Evolutionary conservation across 2,329 filamentous ascomycete genomes (phyloP).

Genomic region (Rugonectria rugulosa): DNA sequence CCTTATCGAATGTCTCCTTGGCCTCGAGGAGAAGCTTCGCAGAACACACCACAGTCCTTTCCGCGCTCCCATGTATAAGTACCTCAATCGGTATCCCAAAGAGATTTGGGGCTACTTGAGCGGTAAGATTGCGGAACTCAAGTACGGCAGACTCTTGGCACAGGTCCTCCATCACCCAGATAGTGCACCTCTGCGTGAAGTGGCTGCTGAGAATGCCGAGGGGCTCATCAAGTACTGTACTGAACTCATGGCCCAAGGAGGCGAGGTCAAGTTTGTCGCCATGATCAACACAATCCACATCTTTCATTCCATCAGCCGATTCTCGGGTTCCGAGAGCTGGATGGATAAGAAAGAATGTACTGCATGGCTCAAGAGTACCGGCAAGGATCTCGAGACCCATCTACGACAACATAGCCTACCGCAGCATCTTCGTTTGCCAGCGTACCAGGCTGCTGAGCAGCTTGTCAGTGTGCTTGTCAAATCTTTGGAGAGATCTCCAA

Average conservation of each 20-base stretch:
- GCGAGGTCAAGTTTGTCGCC: conserved; percentile 72
- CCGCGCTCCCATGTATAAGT: conserved; percentile 87
- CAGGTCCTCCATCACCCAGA: conserved; percentile 82
- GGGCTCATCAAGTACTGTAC: conserved; percentile 73
- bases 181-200: conserved; percentile 77
- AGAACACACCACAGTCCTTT: conserved; percentile 93
- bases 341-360: conserved; percentile 71
- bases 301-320: conserved; percentile 78
- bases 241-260: conserved; percentile 69
- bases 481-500: conserved; percentile 76
- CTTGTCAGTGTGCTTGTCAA: conserved; percentile 85
- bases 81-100: conserved; percentile 89
- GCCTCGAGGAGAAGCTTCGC: conserved; percentile 83
- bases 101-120: conserved; percentile 85
- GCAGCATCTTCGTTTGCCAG: conserved; percentile 77
- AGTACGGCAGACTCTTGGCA: conserved; percentile 88
- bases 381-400: conserved; percentile 80
- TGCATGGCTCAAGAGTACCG: conserved; percentile 69
- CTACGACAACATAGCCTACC: conserved; percentile 75
- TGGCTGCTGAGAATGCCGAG: conserved; percentile 76
- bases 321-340: conserved; percentile 72
- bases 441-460: conserved; percentile 88
- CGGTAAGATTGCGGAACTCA: conserved; percentile 81
- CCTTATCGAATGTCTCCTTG: conserved; percentile 88
- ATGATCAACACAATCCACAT: conserved; percentile 89